Percentiles rank a stretch among this genome's conserved stretches.
Evolutionary conservation across 176 grass and related monocot genomes (phyloP).

Genomic region (Rhynchospora breviuscula): DNA sequence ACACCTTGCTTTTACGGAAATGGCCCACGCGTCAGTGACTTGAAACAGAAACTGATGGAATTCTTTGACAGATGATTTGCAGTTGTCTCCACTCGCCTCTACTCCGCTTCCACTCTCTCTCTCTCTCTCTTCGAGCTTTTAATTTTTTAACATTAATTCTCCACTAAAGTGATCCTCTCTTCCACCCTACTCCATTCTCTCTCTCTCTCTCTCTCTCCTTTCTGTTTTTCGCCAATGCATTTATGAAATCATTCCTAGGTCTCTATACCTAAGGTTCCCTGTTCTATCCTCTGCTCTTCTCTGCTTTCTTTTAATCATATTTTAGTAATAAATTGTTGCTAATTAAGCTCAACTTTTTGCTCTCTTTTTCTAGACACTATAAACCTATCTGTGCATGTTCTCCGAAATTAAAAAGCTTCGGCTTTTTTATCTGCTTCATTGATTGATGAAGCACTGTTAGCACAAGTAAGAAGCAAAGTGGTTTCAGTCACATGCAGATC

Average conservation of each 20-base stretch:
- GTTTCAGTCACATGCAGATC: slow-evolving; percentile 23
- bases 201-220: background rate
- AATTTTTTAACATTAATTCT: slow-evolving; percentile 24
- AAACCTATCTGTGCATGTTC: background rate
- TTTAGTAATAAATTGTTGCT: background rate
- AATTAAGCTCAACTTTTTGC: background rate
- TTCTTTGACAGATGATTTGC: background rate
- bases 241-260: background rate
- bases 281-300: background rate
- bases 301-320: background rate
- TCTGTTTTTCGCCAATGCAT: background rate
- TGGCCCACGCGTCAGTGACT: background rate
- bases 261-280: slow-evolving; percentile 2
- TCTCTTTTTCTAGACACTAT: background rate
- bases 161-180: slow-evolving; percentile 16
- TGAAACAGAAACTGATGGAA: background rate
- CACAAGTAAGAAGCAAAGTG: slow-evolving; percentile 23
- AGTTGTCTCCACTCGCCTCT: slow-evolving; percentile 19
- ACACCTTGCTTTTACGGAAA: background rate
- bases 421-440: slow-evolving; percentile 12
- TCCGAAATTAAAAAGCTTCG: slow-evolving; percentile 13
- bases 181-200: background rate
- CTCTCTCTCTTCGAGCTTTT: background rate
- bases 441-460: slow-evolving; percentile 6
- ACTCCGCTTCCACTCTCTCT: slow-evolving; percentile 1